Base-by-base conservation (phyloP, 805 yeast species). In the Myxozyma vanderwaltii region DNA sequence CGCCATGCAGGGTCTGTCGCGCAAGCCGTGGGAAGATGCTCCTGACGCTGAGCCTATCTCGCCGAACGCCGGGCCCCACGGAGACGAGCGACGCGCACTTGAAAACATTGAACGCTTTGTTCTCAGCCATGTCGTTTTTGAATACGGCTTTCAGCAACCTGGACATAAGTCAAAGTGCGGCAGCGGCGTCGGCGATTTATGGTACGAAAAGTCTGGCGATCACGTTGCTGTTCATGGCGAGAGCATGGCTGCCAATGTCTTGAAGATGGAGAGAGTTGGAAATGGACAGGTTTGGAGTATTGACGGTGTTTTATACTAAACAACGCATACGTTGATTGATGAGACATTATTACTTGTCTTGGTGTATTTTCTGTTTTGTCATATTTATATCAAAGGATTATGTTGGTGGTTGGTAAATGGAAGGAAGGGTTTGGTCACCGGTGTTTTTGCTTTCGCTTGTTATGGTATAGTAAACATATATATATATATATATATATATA, bases 1-100 rank as follows among this genome's bases (percentile, higher is more conserved):
- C 12, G 91, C 89, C 2, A 76, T 89, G 59, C 74, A 74, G 33
- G 73, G 77, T 1, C 69, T 85, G 49, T 12, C 72, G 2, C 56
- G 71, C 56, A 89, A 89, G 70, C 96, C 96, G 21, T 90, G 96
- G 96, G 86, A 86, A 69, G 89, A 86, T 71, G 96, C 96, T 6
- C 67, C 76, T 4, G 75, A 82, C 15, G 76, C 76, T 23, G 77
- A 74, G 5, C 74, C 71, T 33, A 70, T 70, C 23, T 68, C 71
- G 26, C 43, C 43, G 21, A 31, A 33, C 19, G 53, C 43, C 40
- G 58, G 58, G 4, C 48, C 46, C n/a, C 59, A 50, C 50, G 79
- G 57, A 17, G 78, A 80, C 46, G 90, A 85, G 56, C 71, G 74
- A 31, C 74, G 79, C 0, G 79, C 84, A 4, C 70, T 74, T 21